A percentile compares a stretch with the other conserved stretches of the same genome.
These are phyloP conservation scores for Aspergillus thermomutatus DNA, from an alignment of 2,329 filamentous ascomycete species.

Conservation along the genomic window DNA sequence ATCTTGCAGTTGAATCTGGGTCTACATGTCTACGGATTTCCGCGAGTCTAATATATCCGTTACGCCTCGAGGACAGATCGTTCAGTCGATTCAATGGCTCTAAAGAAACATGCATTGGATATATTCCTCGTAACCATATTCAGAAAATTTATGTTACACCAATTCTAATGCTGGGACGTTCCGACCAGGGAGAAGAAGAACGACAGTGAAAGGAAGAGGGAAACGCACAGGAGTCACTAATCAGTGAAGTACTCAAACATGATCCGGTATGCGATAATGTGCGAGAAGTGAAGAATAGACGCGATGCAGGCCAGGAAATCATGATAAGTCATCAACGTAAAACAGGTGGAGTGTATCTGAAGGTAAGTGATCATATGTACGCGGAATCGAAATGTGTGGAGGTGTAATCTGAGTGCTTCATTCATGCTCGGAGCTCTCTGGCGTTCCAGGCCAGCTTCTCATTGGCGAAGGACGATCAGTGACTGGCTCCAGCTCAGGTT, in stretches of 20 bases:
- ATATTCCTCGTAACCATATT: background rate
- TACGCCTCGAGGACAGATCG: background rate
- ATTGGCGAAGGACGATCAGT: constrained; percentile 19
- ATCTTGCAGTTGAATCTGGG: background rate
- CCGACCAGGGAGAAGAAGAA: background rate
- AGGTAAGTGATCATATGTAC: constrained; percentile 10
- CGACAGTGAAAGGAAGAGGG: constrained; percentile 4
- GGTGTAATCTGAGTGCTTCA: constrained; percentile 11
- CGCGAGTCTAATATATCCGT: background rate
- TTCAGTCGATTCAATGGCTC: background rate
- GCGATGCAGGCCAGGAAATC: constrained; percentile 19
- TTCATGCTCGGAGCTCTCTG: constrained; percentile 30
- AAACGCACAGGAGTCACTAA: background rate
- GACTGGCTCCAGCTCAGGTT: constrained; percentile 35
- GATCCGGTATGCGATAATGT: constrained; percentile 1
- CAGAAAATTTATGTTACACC: constrained; percentile 27
- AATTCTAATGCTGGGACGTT: constrained; percentile 24
- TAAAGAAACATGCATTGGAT: background rate
- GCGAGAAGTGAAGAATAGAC: constrained; percentile 16
- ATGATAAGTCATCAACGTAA: constrained; percentile 21
- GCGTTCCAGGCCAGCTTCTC: constrained; percentile 27
- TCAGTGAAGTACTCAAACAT: background rate
- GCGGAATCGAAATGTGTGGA: background rate
- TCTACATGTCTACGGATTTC: background rate
- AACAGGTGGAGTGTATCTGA: constrained; percentile 1